These are phyloP conservation scores for Lactarius vividus DNA, from an alignment of 768 basidiomycete species.

Conservation along the genomic window DNA sequence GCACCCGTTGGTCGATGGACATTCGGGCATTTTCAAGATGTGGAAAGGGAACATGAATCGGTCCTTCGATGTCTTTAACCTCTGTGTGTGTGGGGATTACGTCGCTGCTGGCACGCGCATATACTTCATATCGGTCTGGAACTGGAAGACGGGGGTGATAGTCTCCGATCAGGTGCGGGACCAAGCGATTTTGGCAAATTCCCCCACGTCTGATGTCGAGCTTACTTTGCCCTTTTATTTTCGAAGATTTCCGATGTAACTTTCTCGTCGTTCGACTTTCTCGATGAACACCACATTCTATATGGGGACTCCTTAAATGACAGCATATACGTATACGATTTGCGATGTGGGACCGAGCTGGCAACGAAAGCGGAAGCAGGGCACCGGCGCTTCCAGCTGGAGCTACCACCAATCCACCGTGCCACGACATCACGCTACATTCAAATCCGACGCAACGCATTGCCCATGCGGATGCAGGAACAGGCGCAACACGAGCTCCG, in stretches of 20 bases:
- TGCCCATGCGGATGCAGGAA: slow-evolving; percentile 5
- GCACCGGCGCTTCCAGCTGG: slow-evolving; percentile 4
- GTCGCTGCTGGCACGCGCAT: slow-evolving; percentile 8
- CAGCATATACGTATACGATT: slow-evolving; percentile 17
- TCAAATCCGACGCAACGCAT: slow-evolving; percentile 14
- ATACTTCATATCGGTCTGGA: slow-evolving; percentile 18
- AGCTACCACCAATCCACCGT: slow-evolving; percentile 11
- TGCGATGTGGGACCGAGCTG: background rate
- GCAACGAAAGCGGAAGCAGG: background rate
- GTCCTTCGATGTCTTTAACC: background rate
- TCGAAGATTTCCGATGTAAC: background rate
- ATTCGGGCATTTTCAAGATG: background rate
- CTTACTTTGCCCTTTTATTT: background rate
- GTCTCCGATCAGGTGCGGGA: slow-evolving; percentile 9
- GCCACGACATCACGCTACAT: slow-evolving; percentile 12
- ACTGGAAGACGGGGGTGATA: slow-evolving; percentile 19
- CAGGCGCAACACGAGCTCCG: background rate
- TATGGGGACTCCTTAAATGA: slow-evolving; percentile 6
- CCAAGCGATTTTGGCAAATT: background rate
- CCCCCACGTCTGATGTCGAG: background rate
- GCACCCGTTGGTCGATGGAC: slow-evolving; percentile 2
- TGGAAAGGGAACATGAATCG: background rate
- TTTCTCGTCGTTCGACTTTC: slow-evolving; percentile 19
- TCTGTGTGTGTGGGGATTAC: slow-evolving; percentile 10
- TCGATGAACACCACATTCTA: slow-evolving; percentile 21